Base-by-base conservation (phyloP, 805 yeast genomes). In the Groenewaldozyma tartarivorans region DNA sequence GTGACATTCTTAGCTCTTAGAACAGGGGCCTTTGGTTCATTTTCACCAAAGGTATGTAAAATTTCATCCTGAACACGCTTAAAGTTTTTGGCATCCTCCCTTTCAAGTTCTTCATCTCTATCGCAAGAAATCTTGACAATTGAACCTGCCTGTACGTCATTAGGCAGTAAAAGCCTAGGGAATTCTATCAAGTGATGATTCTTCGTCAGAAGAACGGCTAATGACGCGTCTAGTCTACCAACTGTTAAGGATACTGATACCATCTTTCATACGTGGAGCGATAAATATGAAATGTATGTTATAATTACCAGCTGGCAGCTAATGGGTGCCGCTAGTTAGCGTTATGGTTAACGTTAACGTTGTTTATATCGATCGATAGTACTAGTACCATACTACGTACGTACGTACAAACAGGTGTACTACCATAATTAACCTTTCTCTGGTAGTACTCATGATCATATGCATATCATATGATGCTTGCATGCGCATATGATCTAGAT, bases 131-230 rank as follows among this genome's bases (percentile, higher is more conserved):
- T 79, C 52, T 81, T 81, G 38, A 92, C 85, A 40, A 92, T 81
- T 9, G 95, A 83, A 2, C 98, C 98, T 1, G 97, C 94, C 49
- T 75, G 72, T 27, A 88, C 92, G 31, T 90, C 88, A 51, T 80
- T 82, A 5, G 98, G 98, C 35, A 92, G 67, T 41, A 92, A 67
- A 43, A 90, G 77, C 3, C 97, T 86, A n/a, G 98, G 98, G 54
- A 90, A 92, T 56, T 92, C 98, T 49, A 92, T 88, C 46, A 90
- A 70, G 57, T 88, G 95, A 60, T 90, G 97, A 59, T 90, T 92
- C 42, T 81, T 75, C 16, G 98, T 90, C 30, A 94, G 73, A 35
- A 92, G 69, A 36, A 92, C 69, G 22, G 97, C 97, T 59, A 92
- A 68, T 2, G 96, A 87, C 9, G 96, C 95, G 58, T 92, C 98